Evolutionary conservation across 2,329 filamentous ascomycete genomes (phyloP), one percentile per base, ranked within the genome.

Genomic region (Sporothrix pseudoabietina): DNA sequence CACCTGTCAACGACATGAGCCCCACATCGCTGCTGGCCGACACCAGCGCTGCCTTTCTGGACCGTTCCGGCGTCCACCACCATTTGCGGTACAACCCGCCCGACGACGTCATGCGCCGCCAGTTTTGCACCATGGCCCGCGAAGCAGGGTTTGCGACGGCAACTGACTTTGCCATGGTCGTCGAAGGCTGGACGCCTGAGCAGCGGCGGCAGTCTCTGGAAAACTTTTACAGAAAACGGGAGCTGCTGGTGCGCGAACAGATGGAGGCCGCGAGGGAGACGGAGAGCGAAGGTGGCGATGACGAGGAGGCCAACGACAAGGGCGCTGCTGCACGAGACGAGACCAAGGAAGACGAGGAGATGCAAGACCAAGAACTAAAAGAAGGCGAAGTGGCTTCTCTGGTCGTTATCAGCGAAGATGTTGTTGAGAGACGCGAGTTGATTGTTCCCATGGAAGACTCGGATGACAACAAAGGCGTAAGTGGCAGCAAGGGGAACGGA

Each of bases 91-190:
- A 93, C 78, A 89, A 91, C 54, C 95, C 95, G 0, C 91, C 93
- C 0, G 85, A 87, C 71, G 88, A 91, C 9, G 92, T 98, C 9
- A 89, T 89, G 82, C 86, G 87, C 71, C 87, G 95, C 22, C 94
- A 98, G 78, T 97, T 99, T 78, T 97, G 94, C 81, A 92, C 90
- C 35, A 97, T 98, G 93, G 93, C 94, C 0, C 87, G 86, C 78
- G 88, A 89, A 72, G 92, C 94, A 80, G 93, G 93, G 0, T 97
- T 94, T 79, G 84, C 86, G 0, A 91, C 88, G 79, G 90, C 91
- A 1, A 92, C 90, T 0, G 92, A 96, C 75, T 98, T 98, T 85
- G 96, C 94, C 3, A 84, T 98, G 52, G 89, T 94, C 16, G 94
- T 98, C 3, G 96, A 98, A 81, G 88, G 90, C 16, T 97, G 94